Conservation (phyloP, 441 rosid species). For the Populus hybrid region DNA sequence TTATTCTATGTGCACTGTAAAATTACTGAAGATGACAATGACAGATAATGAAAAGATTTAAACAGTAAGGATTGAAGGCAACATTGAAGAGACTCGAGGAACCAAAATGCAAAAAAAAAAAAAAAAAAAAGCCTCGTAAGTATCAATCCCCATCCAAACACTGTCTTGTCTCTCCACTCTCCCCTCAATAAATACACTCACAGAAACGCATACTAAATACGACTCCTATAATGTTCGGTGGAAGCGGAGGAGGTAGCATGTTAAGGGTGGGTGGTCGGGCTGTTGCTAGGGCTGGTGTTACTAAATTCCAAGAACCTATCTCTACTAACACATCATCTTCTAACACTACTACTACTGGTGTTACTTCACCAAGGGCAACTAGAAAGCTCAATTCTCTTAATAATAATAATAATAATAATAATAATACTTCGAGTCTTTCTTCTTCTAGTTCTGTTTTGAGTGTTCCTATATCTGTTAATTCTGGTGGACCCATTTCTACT, state of each 20-base stretch:
- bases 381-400: slow-evolving; percentile 27
- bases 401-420: slow-evolving; percentile 14
- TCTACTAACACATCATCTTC: slow-evolving; percentile 35
- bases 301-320: slow-evolving; percentile 53
- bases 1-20: no score
- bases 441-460: slow-evolving; percentile 26
- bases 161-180: not conserved
- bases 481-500: slow-evolving; percentile 20
- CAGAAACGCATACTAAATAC: not conserved
- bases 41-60: no score
- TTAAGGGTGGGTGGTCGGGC: slow-evolving; percentile 51
- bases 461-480: slow-evolving; percentile 36
- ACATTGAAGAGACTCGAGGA: no score
- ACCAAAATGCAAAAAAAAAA: no score
- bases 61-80: no score
- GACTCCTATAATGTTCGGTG: slow-evolving; percentile 41
- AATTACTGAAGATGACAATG: no score
- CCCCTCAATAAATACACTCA: not conserved
- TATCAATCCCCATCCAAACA: not conserved
- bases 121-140: not conserved
- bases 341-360: slow-evolving; percentile 22
- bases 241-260: slow-evolving; percentile 43
- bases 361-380: slow-evolving; percentile 30
- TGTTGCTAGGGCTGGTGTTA: slow-evolving; percentile 49
- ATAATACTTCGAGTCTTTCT: slow-evolving; percentile 33